A percentile compares a stretch with the other conserved stretches of the same genome.
Conservation (phyloP, 1,139 yeast species). For the Candida labiduridarum region DNA sequence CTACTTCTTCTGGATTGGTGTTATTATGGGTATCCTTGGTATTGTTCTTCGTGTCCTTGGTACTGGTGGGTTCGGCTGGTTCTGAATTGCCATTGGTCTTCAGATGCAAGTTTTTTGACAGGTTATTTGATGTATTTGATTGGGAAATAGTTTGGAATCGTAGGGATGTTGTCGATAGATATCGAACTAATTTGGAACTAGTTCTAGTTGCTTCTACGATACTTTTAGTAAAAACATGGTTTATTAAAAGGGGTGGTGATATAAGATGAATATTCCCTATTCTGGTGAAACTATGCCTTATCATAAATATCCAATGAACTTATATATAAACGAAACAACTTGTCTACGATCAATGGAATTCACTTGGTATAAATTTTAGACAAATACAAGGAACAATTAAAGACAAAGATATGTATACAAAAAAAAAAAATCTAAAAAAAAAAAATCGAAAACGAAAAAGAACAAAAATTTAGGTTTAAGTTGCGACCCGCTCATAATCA, state of each 20-base stretch:
- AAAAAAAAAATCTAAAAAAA: not conserved
- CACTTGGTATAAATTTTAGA: not conserved
- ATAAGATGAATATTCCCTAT: not conserved
- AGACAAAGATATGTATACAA: not conserved
- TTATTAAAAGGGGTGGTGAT: not conserved
- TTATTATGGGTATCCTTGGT: slow-evolving; percentile 1
- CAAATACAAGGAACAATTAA: not conserved
- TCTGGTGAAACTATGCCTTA: slow-evolving; percentile 4
- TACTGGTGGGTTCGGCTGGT: not conserved
- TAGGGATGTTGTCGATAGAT: not conserved
- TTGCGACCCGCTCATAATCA: slow-evolving; percentile 4
- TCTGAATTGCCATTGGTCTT: slow-evolving; percentile 1
- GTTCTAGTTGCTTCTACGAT: not conserved
- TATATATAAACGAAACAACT: not conserved
- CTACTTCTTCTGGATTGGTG: too few relatives aligned
- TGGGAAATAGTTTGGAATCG: not conserved
- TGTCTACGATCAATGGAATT: not conserved
- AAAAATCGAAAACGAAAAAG: not conserved
- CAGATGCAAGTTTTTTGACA: not conserved
- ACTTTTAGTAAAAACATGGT: not conserved
- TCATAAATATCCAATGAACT: not conserved
- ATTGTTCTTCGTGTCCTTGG: not conserved
- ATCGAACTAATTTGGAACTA: not conserved
- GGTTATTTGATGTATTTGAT: not conserved
- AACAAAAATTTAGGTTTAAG: not conserved